These are phyloP conservation scores for Suillus cothurnatus DNA, from an alignment of 768 basidiomycete genomes.

Conservation along the genomic window DNA sequence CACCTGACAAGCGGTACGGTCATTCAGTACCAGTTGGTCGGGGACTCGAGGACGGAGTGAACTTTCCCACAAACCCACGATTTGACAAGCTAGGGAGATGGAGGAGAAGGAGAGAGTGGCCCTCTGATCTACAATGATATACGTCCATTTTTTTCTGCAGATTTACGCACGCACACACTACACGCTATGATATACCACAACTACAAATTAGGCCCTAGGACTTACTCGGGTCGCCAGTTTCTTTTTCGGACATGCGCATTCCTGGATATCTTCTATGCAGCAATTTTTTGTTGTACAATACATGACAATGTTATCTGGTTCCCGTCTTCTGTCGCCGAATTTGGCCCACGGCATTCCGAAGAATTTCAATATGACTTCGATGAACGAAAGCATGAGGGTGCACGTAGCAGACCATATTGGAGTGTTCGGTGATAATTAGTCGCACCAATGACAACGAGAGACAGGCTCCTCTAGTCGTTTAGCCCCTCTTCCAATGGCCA, in stretches of 20 bases:
- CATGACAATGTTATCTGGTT: neutral
- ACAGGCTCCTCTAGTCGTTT: neutral
- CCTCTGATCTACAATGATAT: conserved; percentile 56
- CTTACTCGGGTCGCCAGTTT: neutral
- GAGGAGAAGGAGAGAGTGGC: conserved; percentile 72
- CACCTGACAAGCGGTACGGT: neutral
- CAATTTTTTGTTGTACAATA: neutral
- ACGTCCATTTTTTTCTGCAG: conserved; percentile 4
- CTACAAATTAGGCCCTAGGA: neutral
- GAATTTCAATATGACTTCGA: neutral
- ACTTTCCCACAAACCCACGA: conserved; percentile 70
- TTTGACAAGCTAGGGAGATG: conserved; percentile 72
- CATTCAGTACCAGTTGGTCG: conserved; percentile 52
- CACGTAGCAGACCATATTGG: neutral
- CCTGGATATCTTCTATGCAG: neutral
- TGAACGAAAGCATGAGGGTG: neutral
- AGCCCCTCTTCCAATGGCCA: neutral
- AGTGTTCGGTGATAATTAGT: neutral
- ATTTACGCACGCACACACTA: neutral
- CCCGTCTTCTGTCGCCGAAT: neutral
- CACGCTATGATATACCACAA: neutral
- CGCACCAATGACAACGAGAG: too few relatives aligned
- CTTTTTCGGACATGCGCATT: neutral
- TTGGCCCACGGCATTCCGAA: neutral
- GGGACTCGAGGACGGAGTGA: conserved; percentile 57